Conservation (phyloP, 805 yeast species). For the Nakazawaea ambrosiae region DNA sequence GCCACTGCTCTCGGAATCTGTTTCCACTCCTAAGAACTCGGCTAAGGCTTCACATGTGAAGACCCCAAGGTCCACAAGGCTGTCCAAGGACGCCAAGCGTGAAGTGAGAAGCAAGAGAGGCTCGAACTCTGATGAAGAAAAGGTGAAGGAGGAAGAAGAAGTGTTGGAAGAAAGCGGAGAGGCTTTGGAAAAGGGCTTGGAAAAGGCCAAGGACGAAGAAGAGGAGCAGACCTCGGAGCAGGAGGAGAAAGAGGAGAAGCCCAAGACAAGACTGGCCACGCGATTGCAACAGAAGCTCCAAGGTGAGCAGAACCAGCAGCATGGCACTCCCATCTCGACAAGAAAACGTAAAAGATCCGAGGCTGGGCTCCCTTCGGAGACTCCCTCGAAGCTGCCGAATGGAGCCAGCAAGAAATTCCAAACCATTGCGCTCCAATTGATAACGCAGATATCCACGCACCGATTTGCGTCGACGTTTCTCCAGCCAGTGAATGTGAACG, state of each 20-base stretch:
- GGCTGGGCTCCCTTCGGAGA: conserved; percentile 6
- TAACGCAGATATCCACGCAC: conserved; percentile 61
- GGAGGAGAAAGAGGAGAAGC: conserved; percentile 1
- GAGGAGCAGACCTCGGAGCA: conserved; percentile 8
- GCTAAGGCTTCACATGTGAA: no score
- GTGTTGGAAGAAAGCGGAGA: no score
- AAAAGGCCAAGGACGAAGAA: conserved; percentile 6
- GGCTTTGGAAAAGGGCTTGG: conserved; percentile 4
- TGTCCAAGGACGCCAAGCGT: no score
- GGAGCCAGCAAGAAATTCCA: conserved; percentile 48
- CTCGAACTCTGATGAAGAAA: no score
- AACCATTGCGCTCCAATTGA: conserved; percentile 50
- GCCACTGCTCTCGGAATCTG: no score
- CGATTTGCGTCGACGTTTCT: conserved; percentile 69
- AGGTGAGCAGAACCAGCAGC: conserved; percentile 11
- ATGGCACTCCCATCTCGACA: neutral
- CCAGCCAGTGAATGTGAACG: conserved; percentile 58
- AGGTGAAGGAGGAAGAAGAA: no score
- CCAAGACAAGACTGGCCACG: conserved; percentile 6
- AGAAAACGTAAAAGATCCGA: conserved; percentile 17
- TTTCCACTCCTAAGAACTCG: no score
- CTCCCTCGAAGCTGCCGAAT: conserved; percentile 12
- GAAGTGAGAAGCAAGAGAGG: no score
- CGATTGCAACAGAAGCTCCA: conserved; percentile 6
- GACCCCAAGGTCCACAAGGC: no score